Evolutionary conservation across 2,329 filamentous ascomycete genomes (phyloP), one percentile per base, ranked within the genome.

Genomic region (Trichoderma brevicompactum): DNA sequence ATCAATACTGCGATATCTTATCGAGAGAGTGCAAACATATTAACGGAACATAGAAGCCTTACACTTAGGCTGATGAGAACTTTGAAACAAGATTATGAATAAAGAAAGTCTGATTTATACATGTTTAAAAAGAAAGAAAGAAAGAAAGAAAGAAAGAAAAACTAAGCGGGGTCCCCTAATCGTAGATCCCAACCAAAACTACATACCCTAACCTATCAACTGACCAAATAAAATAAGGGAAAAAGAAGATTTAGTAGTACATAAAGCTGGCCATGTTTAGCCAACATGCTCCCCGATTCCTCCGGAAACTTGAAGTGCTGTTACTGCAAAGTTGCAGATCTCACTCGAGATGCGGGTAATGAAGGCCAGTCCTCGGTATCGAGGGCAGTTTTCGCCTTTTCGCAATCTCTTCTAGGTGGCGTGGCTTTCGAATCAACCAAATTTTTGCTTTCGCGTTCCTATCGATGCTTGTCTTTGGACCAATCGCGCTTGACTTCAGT

Each of bases 351-450:
- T 41, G 63, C 66, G 32, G 70, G 70, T 43, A 74, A 62, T 6
- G 67, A 72, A 19, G 72, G 72, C 70, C 72, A 75, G 13, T 74
- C 69, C 1, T 73, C 68, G 8, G 64, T 69, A 59, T 64, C 66
- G 40, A 67, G 61, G 28, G 19, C 12, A 12, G 5, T 46, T 40
- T 65, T 36, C 48, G 13, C 54, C 44, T 59, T 48, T 28, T 12
- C 23, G 10, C 15, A 12, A 7, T 46, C 48, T 15, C 50, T 59
- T 53, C 32, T n/a, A 15, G 62, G 53, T 12, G 64, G 56, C 12
- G 15, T 38, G 3, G 34, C 17, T 4, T 38, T 50, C n/a, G 23
- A 34, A 40, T 15, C 28, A 12, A 5, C 7, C 40, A 53, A 23
- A n/a, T 43, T 49, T 28, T 43, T 19, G 44, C 36, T 54, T 17